A percentile compares a stretch with the other conserved stretches of the same genome.
phyloP scores from a whole-genome alignment of 257 asterid genomes.

The Coffea canephora region DNA sequence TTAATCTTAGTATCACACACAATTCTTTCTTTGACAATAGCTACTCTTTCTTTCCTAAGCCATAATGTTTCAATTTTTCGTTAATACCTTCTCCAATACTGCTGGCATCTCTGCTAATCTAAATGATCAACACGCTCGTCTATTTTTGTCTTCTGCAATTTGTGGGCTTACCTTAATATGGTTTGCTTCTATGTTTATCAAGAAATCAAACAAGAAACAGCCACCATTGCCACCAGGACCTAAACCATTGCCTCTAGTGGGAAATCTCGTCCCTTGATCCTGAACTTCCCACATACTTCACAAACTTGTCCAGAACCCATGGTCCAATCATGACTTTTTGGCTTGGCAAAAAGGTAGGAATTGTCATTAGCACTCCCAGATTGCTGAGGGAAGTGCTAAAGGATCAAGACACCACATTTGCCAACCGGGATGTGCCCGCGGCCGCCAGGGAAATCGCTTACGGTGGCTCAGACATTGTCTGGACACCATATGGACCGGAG shows the following conservation, averaged over 20 bases:
- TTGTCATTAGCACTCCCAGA: constrained; percentile 51
- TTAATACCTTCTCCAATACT: not conserved
- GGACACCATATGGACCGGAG: constrained; percentile 67
- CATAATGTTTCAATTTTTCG: constrained; percentile 4
- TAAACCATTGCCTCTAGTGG: constrained; percentile 49
- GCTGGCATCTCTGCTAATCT: not conserved
- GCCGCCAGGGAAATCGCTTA: constrained; percentile 50
- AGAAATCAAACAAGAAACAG: constrained; percentile 6
- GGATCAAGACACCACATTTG: constrained; percentile 58
- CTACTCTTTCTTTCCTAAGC: not conserved
- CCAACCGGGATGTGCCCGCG: constrained; percentile 64
- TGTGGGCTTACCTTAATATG: constrained; percentile 29
- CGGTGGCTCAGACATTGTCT: constrained; percentile 64
- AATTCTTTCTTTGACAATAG: not conserved
- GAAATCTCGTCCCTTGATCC: constrained; percentile 76
- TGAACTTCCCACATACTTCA: constrained; percentile 57
- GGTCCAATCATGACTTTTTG: constrained; percentile 57
- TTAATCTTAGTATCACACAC: not conserved
- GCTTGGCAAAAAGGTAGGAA: constrained; percentile 50
- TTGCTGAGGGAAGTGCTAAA: constrained; percentile 52
- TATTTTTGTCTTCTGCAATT: constrained; percentile 17
- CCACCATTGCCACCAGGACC: constrained; percentile 61
- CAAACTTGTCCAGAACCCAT: constrained; percentile 33
- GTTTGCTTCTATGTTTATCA: constrained; percentile 20
- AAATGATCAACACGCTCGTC: not conserved